phyloP scores from a whole-genome alignment of 2,329 filamentous ascomycete genomes.

The Phialophora verrucosa region DNA sequence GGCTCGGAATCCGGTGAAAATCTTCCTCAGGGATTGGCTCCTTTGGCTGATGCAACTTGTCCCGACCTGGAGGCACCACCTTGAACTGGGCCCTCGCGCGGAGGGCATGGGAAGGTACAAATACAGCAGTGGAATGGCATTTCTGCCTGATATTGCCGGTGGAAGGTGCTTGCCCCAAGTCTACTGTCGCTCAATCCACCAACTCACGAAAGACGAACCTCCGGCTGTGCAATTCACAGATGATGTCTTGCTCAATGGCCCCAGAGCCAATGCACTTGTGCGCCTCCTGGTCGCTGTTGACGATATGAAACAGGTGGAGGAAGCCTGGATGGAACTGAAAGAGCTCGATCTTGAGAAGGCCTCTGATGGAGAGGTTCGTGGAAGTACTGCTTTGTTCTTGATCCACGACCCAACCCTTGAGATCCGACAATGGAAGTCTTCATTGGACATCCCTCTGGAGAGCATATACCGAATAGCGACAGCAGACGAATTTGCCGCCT shows the following conservation, averaged over 20 bases:
- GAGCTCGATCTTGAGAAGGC: constrained; percentile 24
- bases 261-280: constrained; percentile 17
- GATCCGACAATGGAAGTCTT: background rate
- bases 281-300: constrained; percentile 26
- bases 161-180: constrained; percentile 45
- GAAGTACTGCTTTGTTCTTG: constrained; percentile 26
- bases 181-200: constrained; percentile 40
- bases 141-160: constrained; percentile 42
- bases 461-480: constrained; percentile 39
- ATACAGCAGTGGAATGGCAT: constrained; percentile 42
- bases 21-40: constrained; percentile 43
- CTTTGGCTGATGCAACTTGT: constrained; percentile 45
- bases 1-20: constrained; percentile 41
- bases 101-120: constrained; percentile 43
- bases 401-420: constrained; percentile 10
- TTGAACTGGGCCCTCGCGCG: constrained; percentile 43
- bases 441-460: background rate
- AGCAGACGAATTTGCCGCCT: constrained; percentile 41
- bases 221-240: constrained; percentile 42
- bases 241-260: constrained; percentile 41
- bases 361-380: constrained; percentile 26
- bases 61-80: constrained; percentile 41
- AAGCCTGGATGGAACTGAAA: constrained; percentile 43
- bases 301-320: constrained; percentile 32
- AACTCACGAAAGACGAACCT: background rate